Evolutionary conservation across 2,329 filamentous ascomycete genomes (phyloP).

Genomic region (Cadophora sp.): DNA sequence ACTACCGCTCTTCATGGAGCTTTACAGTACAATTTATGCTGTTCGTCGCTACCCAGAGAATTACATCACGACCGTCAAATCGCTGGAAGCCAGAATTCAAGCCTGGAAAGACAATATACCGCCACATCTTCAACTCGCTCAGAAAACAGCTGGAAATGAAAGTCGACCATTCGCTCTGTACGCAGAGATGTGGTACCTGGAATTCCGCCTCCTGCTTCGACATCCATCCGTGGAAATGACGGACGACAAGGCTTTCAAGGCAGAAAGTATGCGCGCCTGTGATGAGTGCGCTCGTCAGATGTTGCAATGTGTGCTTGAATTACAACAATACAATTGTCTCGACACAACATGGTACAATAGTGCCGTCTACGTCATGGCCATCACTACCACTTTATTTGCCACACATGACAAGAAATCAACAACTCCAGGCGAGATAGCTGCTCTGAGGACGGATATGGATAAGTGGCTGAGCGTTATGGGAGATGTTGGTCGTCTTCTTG

Average conservation of each 20-base stretch:
- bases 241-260: slow-evolving; percentile 59
- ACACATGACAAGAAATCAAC: slow-evolving; percentile 71
- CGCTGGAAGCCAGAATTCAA: slow-evolving; percentile 68
- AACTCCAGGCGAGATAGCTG: slow-evolving; percentile 62
- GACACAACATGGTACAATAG: slow-evolving; percentile 82
- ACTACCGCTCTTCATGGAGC: slow-evolving; percentile 71
- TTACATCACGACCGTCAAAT: slow-evolving; percentile 68
- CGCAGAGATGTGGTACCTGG: slow-evolving; percentile 59
- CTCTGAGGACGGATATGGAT: slow-evolving; percentile 71
- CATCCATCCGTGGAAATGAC: slow-evolving; percentile 67
- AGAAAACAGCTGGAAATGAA: slow-evolving; percentile 35
- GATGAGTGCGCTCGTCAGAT: slow-evolving; percentile 70
- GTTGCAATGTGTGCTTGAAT: slow-evolving; percentile 62
- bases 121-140: slow-evolving; percentile 59
- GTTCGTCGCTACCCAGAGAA: slow-evolving; percentile 66
- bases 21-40: slow-evolving; percentile 80
- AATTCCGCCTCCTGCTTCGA: slow-evolving; percentile 64
- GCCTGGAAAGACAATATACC: slow-evolving; percentile 71
- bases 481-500: slow-evolving; percentile 70
- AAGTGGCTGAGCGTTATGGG: slow-evolving; percentile 72
- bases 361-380: slow-evolving; percentile 74
- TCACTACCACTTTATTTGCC: slow-evolving; percentile 75
- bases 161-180: slow-evolving; percentile 60
- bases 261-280: slow-evolving; percentile 70
- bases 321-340: slow-evolving; percentile 70